These are phyloP conservation scores for Fusarium kyushuense DNA, from an alignment of 2,329 filamentous ascomycete species.

Conservation along the genomic window DNA sequence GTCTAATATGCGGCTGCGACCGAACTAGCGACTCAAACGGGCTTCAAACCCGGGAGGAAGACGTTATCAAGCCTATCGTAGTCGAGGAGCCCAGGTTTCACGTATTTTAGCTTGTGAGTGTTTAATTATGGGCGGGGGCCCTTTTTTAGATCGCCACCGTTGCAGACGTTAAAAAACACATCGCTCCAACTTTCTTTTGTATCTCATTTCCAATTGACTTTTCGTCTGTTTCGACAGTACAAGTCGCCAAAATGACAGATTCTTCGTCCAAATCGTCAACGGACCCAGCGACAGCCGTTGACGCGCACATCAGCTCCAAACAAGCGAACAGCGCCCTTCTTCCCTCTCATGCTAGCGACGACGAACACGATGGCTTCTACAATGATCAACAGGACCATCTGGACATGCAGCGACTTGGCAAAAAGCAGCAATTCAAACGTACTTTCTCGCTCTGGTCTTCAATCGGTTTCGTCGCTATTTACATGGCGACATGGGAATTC, in stretches of 20 bases:
- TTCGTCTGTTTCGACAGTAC: not conserved
- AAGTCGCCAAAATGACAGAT: not conserved
- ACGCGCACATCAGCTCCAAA: not conserved
- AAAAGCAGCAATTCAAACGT: constrained; percentile 32
- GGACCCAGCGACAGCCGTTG: not conserved
- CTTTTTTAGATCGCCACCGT: not conserved
- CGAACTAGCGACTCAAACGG: constrained; percentile 3
- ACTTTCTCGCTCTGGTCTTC: constrained; percentile 31
- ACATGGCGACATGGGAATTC: constrained; percentile 37
- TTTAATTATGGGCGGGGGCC: not conserved
- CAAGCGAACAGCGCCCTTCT: constrained; percentile 10
- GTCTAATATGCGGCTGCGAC: not conserved
- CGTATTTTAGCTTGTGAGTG: not conserved
- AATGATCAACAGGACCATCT: constrained; percentile 28
- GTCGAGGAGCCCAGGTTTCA: not conserved
- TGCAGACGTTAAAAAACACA: not conserved
- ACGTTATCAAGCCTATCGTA: not conserved
- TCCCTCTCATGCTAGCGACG: not conserved
- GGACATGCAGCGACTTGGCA: constrained; percentile 33
- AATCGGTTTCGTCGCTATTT: constrained; percentile 32
- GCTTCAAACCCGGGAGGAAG: not conserved
- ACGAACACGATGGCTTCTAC: constrained; percentile 27
- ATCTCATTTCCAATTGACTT: not conserved
- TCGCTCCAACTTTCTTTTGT: constrained; percentile 3
- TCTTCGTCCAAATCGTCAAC: constrained; percentile 5